phyloP scores from a whole-genome alignment of 2,329 filamentous ascomycete species.

The Pseudocercospora ulei region DNA sequence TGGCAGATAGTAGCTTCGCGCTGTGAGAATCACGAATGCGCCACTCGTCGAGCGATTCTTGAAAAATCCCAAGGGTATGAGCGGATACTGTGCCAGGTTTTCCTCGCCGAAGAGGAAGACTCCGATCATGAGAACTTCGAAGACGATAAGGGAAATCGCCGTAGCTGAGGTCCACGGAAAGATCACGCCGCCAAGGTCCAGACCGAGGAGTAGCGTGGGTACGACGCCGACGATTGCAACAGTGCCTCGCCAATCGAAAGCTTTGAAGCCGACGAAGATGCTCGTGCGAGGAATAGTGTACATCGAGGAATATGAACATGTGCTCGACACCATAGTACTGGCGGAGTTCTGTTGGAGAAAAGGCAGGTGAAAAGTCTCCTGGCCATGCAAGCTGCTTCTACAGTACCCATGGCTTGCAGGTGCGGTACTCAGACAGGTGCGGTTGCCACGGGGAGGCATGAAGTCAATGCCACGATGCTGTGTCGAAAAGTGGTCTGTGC shows the following conservation, averaged over 20 bases:
- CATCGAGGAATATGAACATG: constrained; percentile 46
- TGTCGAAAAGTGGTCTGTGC: too few relatives aligned
- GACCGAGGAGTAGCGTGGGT: constrained; percentile 45
- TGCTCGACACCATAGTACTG: constrained; percentile 45
- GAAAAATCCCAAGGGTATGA: constrained; percentile 60
- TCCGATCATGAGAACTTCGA: constrained; percentile 42
- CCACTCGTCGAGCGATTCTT: constrained; percentile 48
- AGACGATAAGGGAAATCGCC: constrained; percentile 48
- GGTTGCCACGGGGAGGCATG: too few relatives aligned
- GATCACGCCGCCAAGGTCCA: constrained; percentile 47
- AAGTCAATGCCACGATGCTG: too few relatives aligned
- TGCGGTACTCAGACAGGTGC: too few relatives aligned
- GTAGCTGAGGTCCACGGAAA: constrained; percentile 48
- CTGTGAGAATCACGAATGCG: constrained; percentile 52
- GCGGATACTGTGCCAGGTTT: constrained; percentile 53
- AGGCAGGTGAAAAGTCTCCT: too few relatives aligned
- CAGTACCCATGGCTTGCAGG: too few relatives aligned
- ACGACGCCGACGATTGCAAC: constrained; percentile 45
- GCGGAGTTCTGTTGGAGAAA: background rate
- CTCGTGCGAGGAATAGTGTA: constrained; percentile 48
- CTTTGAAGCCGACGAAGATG: constrained; percentile 42
- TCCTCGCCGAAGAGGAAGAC: constrained; percentile 54
- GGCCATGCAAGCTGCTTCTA: background rate
- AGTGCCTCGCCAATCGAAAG: constrained; percentile 48
- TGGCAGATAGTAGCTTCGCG: constrained; percentile 59